Evolutionary conservation across 768 basidiomycete species (phyloP), one percentile per base, ranked within the genome.

Genomic region (Amanita rubescens): DNA sequence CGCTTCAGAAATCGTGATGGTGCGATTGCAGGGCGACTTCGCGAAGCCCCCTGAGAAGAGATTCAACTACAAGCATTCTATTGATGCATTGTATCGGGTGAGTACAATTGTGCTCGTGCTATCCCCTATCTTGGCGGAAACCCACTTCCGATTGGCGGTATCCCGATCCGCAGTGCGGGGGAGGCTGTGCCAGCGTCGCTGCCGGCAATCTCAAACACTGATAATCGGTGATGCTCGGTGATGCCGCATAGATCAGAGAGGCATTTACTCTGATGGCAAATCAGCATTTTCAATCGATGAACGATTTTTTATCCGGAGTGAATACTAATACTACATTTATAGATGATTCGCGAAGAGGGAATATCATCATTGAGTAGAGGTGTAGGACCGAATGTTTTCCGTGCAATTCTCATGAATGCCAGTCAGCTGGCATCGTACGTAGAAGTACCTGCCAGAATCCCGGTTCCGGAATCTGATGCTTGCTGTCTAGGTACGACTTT

Each of bases 341-440:
- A 90, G 85, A 94, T 95, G 89, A 80, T 92, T 10, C 78, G 82
- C 1, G 91, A 94, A 66, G 92, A 95, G 68, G 92, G 92, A 3
- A 57, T 73, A 14, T 85, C 85, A 0, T 87, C 89, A 0, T 80
- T 93, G 47, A 72, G 67, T 15, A 82, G 92, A 27, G 93, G 93
- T 20, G 75, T 88, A 4, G 83, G 78, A 3, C 93, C 93, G 0
- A 95, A 95, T 60, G 83, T 92, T 5, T 85, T 93, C 65, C 80
- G 92, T 65, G 86, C 91, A 1, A 63, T 93, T 12, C 67, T 94
- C 57, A 94, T 94, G 91, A 94, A 94, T 66, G 89, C 90, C 46
- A 88, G 85, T 70, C 92, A 95, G 66, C 81, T 94, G 22, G 92
- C 90, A 1, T 91, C 90, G 83, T 90, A 65, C 65, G 87, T 74